These are phyloP conservation scores for Ogataea henricii DNA, from an alignment of 805 yeast genomes.

Conservation along the genomic window DNA sequence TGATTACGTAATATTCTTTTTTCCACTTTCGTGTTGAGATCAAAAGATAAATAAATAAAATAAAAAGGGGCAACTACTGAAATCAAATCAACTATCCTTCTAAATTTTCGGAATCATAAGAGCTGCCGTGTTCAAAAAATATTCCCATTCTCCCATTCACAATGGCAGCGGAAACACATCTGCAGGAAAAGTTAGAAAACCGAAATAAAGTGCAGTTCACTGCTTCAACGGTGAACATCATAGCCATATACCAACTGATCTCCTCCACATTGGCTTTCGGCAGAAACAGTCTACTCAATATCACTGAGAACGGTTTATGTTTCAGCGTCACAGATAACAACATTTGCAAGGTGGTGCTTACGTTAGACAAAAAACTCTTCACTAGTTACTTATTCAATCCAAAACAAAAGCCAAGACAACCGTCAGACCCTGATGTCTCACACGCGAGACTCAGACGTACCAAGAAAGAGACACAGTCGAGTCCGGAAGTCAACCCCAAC, in stretches of 20 bases:
- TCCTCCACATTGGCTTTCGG: conserved; percentile 35
- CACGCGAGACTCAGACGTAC: conserved; percentile 4
- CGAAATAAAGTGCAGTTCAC: conserved; percentile 25
- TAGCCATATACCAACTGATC: conserved; percentile 28
- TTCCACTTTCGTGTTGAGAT: not conserved
- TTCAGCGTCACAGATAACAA: conserved; percentile 51
- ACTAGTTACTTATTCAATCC: conserved; percentile 34
- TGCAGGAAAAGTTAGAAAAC: conserved; percentile 4
- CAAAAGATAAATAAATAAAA: not conserved
- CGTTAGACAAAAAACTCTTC: conserved; percentile 40
- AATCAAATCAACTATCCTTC: too few species aligned
- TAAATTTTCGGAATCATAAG: too few species aligned
- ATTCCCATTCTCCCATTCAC: too few species aligned
- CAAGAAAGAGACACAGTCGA: conserved; percentile 10
- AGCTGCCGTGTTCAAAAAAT: too few species aligned
- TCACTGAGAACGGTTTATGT: conserved; percentile 52
- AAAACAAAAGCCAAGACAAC: not conserved
- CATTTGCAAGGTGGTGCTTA: conserved; percentile 40
- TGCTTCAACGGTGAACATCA: conserved; percentile 31
- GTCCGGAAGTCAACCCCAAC: conserved; percentile 2
- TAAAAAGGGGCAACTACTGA: not conserved
- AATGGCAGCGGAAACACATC: not conserved
- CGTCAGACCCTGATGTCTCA: not conserved
- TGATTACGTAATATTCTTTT: not conserved
- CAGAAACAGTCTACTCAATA: conserved; percentile 31